These are phyloP conservation scores for Lasiosphaeria ovina DNA, from an alignment of 495 filamentous ascomycete genomes.

Conservation along the genomic window DNA sequence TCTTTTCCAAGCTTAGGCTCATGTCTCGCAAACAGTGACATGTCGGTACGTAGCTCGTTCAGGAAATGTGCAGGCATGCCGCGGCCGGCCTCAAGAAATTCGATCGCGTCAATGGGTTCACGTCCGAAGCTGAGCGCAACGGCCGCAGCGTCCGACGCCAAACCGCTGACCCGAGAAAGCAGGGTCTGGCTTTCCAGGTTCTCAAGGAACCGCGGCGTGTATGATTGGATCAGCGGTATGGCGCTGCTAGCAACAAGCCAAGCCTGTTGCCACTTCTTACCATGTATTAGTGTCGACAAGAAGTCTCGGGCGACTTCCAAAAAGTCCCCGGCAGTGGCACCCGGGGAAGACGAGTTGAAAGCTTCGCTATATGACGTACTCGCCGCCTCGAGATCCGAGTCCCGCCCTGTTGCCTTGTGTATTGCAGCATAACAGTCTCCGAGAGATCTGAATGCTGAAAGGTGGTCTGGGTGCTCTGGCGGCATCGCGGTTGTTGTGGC, in stretches of 20 bases:
- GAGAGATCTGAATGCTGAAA: not conserved
- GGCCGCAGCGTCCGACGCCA: too few species aligned
- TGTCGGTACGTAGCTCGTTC: not conserved
- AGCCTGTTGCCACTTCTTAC: not conserved
- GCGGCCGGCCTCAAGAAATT: too few species aligned
- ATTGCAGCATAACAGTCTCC: not conserved
- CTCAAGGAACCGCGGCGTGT: not conserved
- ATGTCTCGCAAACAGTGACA: not conserved
- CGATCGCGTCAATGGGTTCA: too few species aligned
- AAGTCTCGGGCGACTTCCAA: not conserved
- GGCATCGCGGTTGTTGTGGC: not conserved
- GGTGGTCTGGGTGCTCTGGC: not conserved
- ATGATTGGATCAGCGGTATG: not conserved
- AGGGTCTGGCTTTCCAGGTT: not conserved
- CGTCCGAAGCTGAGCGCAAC: too few species aligned
- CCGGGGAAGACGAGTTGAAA: not conserved
- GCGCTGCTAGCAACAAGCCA: not conserved
- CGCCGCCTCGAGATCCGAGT: not conserved
- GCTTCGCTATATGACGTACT: not conserved
- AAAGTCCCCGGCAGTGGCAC: not conserved
- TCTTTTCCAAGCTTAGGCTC: not conserved
- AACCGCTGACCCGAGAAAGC: not conserved
- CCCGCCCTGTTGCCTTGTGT: not conserved
- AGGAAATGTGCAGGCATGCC: not conserved
- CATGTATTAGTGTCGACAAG: not conserved